Evolutionary conservation across 2,329 filamentous ascomycete species (phyloP).

Genomic region (Fusarium verticillioides): DNA sequence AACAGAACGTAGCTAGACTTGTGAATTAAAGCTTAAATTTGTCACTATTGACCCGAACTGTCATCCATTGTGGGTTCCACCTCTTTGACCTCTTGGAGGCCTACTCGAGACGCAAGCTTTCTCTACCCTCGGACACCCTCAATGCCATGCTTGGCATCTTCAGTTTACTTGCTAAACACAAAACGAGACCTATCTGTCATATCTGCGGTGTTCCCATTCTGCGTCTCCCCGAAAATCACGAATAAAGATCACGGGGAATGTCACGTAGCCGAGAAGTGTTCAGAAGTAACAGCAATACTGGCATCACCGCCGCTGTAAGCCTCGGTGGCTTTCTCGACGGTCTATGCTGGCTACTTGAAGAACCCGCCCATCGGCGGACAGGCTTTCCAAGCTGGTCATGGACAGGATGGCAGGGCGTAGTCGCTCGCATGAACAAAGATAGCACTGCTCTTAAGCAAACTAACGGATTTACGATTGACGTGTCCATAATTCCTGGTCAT

Average conservation of each 20-base stretch:
- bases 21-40: accelerated
- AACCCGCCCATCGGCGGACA: neutral
- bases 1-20: accelerated
- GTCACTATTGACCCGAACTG: accelerated
- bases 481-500: neutral
- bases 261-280: too few species aligned
- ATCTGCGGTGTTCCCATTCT: neutral
- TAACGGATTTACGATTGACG: neutral
- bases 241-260: too few species aligned
- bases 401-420: neutral
- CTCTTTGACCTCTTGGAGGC: neutral
- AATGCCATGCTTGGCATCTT: neutral
- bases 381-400: neutral
- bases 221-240: too few species aligned
- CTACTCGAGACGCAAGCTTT: neutral
- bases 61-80: too few species aligned
- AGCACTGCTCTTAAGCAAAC: neutral
- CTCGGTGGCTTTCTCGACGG: neutral
- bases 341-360: neutral
- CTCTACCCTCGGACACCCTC: neutral
- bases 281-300: neutral
- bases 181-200: neutral
- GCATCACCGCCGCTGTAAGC: accelerated
- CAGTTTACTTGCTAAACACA: neutral
- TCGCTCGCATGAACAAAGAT: accelerated